Evolutionary conservation across 257 asterid species (phyloP).

Genomic region (Gentiana dahurica): DNA sequence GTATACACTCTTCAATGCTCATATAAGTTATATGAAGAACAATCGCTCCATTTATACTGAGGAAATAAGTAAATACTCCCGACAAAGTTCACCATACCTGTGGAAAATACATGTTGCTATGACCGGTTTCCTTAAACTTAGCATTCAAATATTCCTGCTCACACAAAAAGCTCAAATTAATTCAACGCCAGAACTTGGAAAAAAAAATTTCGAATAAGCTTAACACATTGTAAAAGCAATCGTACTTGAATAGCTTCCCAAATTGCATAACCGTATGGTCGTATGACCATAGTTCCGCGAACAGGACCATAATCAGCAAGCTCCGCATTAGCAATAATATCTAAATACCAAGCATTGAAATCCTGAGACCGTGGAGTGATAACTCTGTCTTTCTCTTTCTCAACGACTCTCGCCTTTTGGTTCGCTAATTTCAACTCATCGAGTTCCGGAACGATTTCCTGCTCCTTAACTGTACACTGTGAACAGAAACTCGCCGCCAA

Average conservation of each 20-base stretch:
- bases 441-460: slow-evolving; percentile 36
- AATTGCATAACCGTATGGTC: slow-evolving; percentile 97
- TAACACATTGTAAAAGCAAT: background rate
- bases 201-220: background rate
- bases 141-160: slow-evolving; percentile 89
- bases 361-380: slow-evolving; percentile 95
- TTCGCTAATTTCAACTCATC: slow-evolving; percentile 18
- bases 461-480: slow-evolving; percentile 49
- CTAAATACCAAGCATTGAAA: slow-evolving; percentile 95
- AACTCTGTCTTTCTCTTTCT: slow-evolving; percentile 52
- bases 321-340: slow-evolving; percentile 86
- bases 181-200: background rate
- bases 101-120: slow-evolving; percentile 98
- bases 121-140: slow-evolving; percentile 98
- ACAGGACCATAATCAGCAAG: slow-evolving; percentile 98
- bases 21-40: no score
- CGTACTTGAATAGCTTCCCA: slow-evolving; percentile 99
- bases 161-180: background rate
- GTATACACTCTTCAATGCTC: no score
- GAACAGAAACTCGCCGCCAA: slow-evolving; percentile 45
- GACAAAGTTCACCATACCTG: slow-evolving; percentile 35
- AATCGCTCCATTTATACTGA: background rate
- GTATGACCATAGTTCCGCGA: slow-evolving; percentile 99
- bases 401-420: slow-evolving; percentile 25
- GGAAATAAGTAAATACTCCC: slow-evolving; percentile 6